phyloP scores from a whole-genome alignment of 163 green algal species.

The Prototheca cutis region DNA sequence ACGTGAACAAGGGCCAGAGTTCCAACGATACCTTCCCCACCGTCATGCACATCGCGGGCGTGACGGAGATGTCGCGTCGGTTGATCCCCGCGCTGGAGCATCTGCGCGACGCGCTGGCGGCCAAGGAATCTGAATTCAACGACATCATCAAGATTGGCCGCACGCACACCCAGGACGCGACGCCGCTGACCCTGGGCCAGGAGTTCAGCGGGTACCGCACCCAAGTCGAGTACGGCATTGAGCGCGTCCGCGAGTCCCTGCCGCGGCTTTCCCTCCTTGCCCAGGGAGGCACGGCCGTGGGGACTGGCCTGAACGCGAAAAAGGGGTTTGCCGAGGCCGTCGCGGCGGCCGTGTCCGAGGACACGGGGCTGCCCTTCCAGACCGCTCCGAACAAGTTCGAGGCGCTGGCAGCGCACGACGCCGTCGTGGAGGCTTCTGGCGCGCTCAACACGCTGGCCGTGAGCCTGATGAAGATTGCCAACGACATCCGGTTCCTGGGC shows the following conservation, averaged over 20 bases:
- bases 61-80: slow-evolving; percentile 41
- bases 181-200: slow-evolving; percentile 88
- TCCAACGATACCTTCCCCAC: slow-evolving; percentile 96
- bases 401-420: slow-evolving; percentile 84
- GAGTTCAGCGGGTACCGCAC: slow-evolving; percentile 86
- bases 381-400: slow-evolving; percentile 98
- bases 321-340: slow-evolving; percentile 59
- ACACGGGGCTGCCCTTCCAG: slow-evolving; percentile 81
- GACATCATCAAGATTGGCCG: slow-evolving; percentile 95
- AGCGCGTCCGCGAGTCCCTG: slow-evolving; percentile 54
- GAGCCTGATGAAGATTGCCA: slow-evolving; percentile 78
- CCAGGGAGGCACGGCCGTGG: slow-evolving; percentile 90
- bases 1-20: slow-evolving; percentile 88
- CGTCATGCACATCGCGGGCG: slow-evolving; percentile 90
- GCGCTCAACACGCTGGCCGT: slow-evolving; percentile 78
- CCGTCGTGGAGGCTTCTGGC: slow-evolving; percentile 70
- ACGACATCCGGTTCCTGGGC: slow-evolving; percentile 54
- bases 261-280: slow-evolving; percentile 70
- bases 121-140: slow-evolving; percentile 68
- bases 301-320: slow-evolving; percentile 87
- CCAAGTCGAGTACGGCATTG: slow-evolving; percentile 75
- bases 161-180: slow-evolving; percentile 87
- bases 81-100: slow-evolving; percentile 65
- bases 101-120: slow-evolving; percentile 50
- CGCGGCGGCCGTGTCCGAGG: slow-evolving; percentile 51